Evolutionary conservation across 768 basidiomycete species (phyloP).

Genomic region (Naganishia onofrii): DNA sequence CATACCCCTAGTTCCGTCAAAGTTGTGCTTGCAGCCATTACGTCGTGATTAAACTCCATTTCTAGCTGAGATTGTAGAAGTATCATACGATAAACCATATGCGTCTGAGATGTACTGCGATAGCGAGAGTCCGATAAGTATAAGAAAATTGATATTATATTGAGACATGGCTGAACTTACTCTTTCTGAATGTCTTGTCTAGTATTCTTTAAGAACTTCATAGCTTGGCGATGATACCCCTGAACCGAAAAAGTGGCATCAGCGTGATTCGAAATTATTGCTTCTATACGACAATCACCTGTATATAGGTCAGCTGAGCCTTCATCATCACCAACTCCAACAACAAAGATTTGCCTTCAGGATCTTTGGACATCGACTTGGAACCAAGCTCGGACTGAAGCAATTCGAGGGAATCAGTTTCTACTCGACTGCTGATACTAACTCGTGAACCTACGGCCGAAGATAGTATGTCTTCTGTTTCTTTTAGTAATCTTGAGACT

Average conservation of each 20-base stretch:
- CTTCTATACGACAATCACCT: neutral
- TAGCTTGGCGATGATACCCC: constrained; percentile 20
- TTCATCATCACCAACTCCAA: constrained; percentile 26
- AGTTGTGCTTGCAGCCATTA: constrained; percentile 23
- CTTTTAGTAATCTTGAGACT: constrained; percentile 23
- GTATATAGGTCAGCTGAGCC: constrained; percentile 27
- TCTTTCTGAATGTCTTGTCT: constrained; percentile 23
- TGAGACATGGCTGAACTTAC: constrained; percentile 8
- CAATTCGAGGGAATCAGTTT: neutral
- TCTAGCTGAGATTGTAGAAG: constrained; percentile 25
- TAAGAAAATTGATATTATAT: neutral
- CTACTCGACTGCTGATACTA: neutral
- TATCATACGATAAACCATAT: constrained; percentile 23
- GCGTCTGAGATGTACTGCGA: constrained; percentile 14
- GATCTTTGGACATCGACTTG: constrained; percentile 17
- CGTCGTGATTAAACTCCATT: constrained; percentile 22
- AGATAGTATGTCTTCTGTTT: constrained; percentile 21
- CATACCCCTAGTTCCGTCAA: constrained; percentile 22
- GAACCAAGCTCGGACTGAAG: constrained; percentile 14
- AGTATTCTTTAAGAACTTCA: constrained; percentile 16
- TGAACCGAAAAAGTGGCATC: neutral
- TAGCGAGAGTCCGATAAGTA: neutral
- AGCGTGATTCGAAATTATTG: neutral
- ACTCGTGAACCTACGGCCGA: constrained; percentile 8
- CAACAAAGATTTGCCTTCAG: constrained; percentile 15